A percentile compares a stretch with the other conserved stretches of the same genome.
Evolutionary conservation across 441 rosid species (phyloP).

Genomic region (Isatis lusitanica): DNA sequence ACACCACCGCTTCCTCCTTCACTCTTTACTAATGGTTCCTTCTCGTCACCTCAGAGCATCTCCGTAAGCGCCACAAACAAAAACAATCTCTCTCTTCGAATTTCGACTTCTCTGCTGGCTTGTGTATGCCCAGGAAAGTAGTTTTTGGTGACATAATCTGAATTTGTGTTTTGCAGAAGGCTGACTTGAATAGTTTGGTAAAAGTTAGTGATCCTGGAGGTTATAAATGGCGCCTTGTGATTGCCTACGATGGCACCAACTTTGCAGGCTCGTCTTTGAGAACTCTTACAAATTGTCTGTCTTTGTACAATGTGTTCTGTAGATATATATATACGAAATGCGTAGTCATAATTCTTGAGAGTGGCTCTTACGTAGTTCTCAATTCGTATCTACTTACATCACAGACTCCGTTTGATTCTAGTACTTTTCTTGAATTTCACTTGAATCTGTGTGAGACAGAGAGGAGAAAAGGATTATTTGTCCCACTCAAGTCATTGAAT

Average conservation of each 20-base stretch:
- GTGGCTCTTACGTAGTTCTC: neutral
- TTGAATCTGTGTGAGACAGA: neutral
- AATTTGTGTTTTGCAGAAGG: slow-evolving; percentile 26
- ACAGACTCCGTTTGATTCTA: neutral
- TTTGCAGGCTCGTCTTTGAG: slow-evolving; percentile 54
- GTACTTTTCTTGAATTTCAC: neutral
- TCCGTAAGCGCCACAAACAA: slow-evolving; percentile 10
- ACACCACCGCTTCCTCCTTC: slow-evolving; percentile 37
- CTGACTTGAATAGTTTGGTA: slow-evolving; percentile 13
- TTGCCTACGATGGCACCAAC: slow-evolving; percentile 81
- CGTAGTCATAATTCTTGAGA: neutral
- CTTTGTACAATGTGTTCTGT: neutral
- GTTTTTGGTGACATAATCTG: neutral
- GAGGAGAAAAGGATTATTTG: neutral
- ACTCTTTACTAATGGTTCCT: slow-evolving; percentile 32
- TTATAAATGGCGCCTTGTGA: slow-evolving; percentile 81
- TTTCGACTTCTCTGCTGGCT: neutral
- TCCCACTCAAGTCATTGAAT: neutral
- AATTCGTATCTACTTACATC: neutral
- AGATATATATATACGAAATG: neutral
- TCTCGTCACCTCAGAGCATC: slow-evolving; percentile 23
- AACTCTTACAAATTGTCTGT: neutral
- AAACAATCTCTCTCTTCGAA: neutral
- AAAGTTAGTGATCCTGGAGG: slow-evolving; percentile 33
- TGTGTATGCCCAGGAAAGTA: neutral